Conservation (phyloP, 2,329 filamentous ascomycete genomes). For the Fusarium odoratissimum region DNA sequence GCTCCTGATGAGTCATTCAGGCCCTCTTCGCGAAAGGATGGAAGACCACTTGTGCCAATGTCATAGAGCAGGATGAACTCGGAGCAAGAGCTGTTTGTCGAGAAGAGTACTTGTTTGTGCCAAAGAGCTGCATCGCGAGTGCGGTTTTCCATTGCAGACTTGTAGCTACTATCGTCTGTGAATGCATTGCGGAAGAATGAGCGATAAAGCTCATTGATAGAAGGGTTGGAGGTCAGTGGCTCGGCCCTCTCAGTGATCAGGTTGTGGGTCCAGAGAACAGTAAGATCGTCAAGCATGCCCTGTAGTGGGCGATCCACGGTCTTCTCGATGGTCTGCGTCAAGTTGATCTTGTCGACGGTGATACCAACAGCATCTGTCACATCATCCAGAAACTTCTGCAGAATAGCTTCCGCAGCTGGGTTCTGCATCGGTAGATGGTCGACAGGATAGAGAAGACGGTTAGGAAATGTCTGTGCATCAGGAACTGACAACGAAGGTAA, state of each 20-base stretch:
- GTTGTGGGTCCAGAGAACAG: neutral
- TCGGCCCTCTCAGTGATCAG: neutral
- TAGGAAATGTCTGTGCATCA: neutral
- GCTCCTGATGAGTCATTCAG: neutral
- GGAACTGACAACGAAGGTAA: fast-evolving
- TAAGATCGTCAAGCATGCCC: neutral
- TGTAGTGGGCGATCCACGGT: fast-evolving
- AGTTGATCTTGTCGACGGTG: neutral
- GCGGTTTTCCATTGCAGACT: neutral
- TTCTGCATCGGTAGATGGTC: neutral
- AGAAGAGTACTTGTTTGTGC: neutral
- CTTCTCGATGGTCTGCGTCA: neutral
- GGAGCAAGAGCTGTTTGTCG: neutral
- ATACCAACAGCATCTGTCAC: neutral
- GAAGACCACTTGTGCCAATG: neutral
- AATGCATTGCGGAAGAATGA: neutral
- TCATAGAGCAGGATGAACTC: neutral
- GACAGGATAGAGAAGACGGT: neutral
- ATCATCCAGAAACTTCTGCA: neutral
- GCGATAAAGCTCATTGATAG: neutral
- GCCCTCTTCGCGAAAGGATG: neutral
- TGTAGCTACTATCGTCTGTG: neutral
- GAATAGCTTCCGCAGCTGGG: neutral
- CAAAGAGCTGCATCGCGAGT: neutral
- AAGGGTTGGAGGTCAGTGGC: neutral